Evolutionary conservation across 805 yeast species (phyloP).

Genomic region (Starmerella apis): DNA sequence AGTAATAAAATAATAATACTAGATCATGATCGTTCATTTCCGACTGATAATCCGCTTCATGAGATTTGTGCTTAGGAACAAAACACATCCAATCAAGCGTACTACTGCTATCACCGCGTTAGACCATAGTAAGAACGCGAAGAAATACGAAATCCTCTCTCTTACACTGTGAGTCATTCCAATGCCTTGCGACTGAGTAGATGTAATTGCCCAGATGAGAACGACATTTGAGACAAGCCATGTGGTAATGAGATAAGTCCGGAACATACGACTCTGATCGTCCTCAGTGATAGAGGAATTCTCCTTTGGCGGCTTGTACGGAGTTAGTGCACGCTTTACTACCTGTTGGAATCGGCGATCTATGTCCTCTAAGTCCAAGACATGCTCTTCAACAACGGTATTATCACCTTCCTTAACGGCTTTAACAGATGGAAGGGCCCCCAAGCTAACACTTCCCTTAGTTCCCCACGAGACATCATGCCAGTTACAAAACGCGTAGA

Average conservation of each 20-base stretch:
- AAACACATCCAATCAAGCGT: constrained; percentile 44
- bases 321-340: constrained; percentile 44
- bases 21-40: constrained; percentile 5
- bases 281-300: constrained; percentile 26
- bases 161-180: constrained; percentile 35
- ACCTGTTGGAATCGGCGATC: constrained; percentile 42
- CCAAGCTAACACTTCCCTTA: constrained; percentile 50
- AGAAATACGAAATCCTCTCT: constrained; percentile 32
- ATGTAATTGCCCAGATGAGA: constrained; percentile 33
- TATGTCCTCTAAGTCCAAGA: constrained; percentile 41
- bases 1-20: background rate
- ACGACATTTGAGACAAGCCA: constrained; percentile 36
- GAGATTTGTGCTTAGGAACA: constrained; percentile 35
- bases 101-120: constrained; percentile 53
- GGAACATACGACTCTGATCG: constrained; percentile 35
- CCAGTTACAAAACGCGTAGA: constrained; percentile 60
- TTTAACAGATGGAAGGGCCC: constrained; percentile 43
- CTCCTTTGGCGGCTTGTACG: constrained; percentile 36
- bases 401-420: constrained; percentile 45
- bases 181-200: constrained; percentile 30
- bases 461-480: constrained; percentile 70
- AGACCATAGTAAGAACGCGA: constrained; percentile 47
- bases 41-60: constrained; percentile 18
- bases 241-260: constrained; percentile 34
- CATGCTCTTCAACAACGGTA: constrained; percentile 44